These are phyloP conservation scores for Spinacia oleracea DNA, from an alignment of 179 eudicot genomes.

Conservation along the genomic window DNA sequence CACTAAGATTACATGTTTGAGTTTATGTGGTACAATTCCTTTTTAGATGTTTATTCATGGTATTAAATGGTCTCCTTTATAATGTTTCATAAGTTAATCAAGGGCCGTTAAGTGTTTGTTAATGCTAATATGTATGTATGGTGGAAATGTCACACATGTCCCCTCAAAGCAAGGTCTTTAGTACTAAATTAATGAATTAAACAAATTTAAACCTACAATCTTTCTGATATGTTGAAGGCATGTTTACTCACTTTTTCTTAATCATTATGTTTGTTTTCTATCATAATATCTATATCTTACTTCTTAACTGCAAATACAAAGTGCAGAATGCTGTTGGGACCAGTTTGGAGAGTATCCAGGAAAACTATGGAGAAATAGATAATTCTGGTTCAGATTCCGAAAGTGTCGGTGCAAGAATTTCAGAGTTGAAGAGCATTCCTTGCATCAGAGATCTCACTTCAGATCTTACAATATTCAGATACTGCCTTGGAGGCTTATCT, in stretches of 20 bases:
- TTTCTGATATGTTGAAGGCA: neutral
- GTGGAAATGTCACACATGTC: neutral
- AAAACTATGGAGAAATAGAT: conserved; percentile 43
- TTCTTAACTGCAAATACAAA: conserved; percentile 26
- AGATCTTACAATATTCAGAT: conserved; percentile 72
- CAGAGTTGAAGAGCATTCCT: conserved; percentile 39
- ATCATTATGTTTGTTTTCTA: neutral
- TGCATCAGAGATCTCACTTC: conserved; percentile 46
- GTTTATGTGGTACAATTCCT: neutral
- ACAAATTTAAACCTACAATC: neutral
- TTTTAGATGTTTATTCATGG: neutral
- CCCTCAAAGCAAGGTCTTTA: neutral
- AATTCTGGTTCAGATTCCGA: conserved; percentile 64
- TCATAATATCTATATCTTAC: conserved; percentile 4
- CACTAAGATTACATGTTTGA: neutral
- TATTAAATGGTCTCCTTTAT: neutral
- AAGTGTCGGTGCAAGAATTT: conserved; percentile 53
- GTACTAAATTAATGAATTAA: neutral
- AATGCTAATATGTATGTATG: neutral
- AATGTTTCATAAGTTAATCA: neutral
- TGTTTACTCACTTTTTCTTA: neutral
- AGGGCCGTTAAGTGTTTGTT: neutral
- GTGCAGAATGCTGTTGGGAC: conserved; percentile 37
- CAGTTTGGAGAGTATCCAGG: conserved; percentile 45
- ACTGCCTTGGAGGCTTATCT: conserved; percentile 76